Base-by-base conservation (phyloP, 176 grass and related monocot species). In the Poa annua region DNA sequence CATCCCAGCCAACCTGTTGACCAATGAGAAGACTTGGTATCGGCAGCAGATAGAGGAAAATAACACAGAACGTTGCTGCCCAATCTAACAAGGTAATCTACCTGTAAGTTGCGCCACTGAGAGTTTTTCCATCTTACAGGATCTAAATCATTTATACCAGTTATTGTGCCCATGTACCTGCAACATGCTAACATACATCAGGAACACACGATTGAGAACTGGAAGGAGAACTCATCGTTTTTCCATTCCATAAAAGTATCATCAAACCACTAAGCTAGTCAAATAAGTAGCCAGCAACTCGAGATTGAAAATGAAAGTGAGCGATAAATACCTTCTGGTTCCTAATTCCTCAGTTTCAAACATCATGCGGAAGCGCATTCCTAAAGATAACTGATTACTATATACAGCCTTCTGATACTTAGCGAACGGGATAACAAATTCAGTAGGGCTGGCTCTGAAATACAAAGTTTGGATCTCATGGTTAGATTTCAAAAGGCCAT, bases 151-250 rank as follows among this genome's bases (percentile, higher is more conserved):
- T 88, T 88, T 78, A 92, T 95, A 22, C 90, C 93, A 57, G 93
- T 95, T 83, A 95, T 90, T 68, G 93, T 95, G 62, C 93, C 93
- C 93, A 95, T 95, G 76, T 95, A 95, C 53, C 93, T 95, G 62
- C 56, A 92, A 54, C 83, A 88, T 66, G 42, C 11, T 36, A 81
- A 67, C 15, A 74, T 44, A 71, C 11, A 20, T 75, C 26, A 80
- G 48, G 2, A 47, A 67, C 34, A 48, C 50, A 76, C 29, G 21
- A 11, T 7, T 60, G 57, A 22, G 44, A 66, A 86, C 10, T 67
- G 17, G 34, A 9, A 85, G 38, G 34, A 39, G 4, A 32, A 64
- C 12, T 64, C 8, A 35, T 11, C 54, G 20, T 10, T 29, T 56
- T 38, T 12, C 11, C 15, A 85, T 45, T 69, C 7, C 20, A 11